Evolutionary conservation across 768 basidiomycete species (phyloP), one percentile per base, ranked within the genome.

Genomic region (Suillus brevipes): DNA sequence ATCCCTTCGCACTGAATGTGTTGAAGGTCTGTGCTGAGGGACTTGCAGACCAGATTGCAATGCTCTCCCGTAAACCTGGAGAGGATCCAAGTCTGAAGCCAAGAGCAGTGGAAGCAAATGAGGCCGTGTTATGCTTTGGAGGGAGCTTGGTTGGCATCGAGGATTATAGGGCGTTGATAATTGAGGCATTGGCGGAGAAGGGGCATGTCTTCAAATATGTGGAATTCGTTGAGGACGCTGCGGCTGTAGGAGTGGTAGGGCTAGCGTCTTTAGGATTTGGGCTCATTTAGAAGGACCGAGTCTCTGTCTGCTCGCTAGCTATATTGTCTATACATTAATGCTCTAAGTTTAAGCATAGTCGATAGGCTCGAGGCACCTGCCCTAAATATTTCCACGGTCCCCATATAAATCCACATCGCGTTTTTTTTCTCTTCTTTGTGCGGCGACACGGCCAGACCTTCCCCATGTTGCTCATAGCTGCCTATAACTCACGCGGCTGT

Each of bases 391-490:
- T 67, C 42, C 71, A 72, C 69, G 62, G 43, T 6, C 57, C 38
- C 12, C 12, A 14, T 62, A 64, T 66, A 65, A 66, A 58, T 14
- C 25, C 14, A 18, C n/a, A 12, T 55, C 1, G 20, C 4, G 0
- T 14, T 5, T 2, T 6, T 55, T 28, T 9, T 42, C 31, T 57
- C 73, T 77, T 72, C 78, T 79, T 81, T 63, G 91, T 93, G 91
- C 91, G 91, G 91, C 91, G 81, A 82, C 91, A 87, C 89, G 87
- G 86, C 86, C 83, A 84, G 82, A 75, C 73, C 78, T 90, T 89
- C 88, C 91, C 91, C 85, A 85, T 90, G 91, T 93, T 93, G 91
- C 91, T 93, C 91, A 88, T 90, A 81, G 82, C 85, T 80, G 88
- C 83, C 76, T 80, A 76, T 68, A 69, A 13, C 78, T 72, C 74